These are phyloP conservation scores for Bifiguratus adelaidae DNA, from an alignment of 192 early-diverging fungal species.

Conservation along the genomic window DNA sequence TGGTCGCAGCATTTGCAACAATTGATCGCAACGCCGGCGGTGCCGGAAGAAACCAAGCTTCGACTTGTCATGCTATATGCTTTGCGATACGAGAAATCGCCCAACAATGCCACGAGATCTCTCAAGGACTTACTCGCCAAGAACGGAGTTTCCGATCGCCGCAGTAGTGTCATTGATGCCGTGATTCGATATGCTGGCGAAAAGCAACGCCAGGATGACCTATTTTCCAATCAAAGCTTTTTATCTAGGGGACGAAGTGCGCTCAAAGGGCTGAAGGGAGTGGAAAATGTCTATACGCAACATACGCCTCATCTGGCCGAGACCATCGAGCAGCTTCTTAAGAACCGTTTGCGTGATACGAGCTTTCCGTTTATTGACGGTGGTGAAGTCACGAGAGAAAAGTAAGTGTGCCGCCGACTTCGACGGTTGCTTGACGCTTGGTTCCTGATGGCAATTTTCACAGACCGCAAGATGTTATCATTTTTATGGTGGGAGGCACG, in stretches of 20 bases:
- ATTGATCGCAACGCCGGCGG: constrained; percentile 52
- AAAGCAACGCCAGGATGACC: constrained; percentile 73
- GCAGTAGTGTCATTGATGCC: constrained; percentile 59
- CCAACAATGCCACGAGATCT: constrained; percentile 56
- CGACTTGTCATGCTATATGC: constrained; percentile 80
- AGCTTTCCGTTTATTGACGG: constrained; percentile 74
- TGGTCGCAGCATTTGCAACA: constrained; percentile 46
- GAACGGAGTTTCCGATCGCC: constrained; percentile 58
- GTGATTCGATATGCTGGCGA: constrained; percentile 71
- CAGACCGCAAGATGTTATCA: constrained; percentile 89
- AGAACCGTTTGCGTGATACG: constrained; percentile 68
- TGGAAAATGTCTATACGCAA: constrained; percentile 98
- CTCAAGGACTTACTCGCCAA: constrained; percentile 67
- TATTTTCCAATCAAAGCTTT: constrained; percentile 83
- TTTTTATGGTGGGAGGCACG: constrained; percentile 93
- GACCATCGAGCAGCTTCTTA: constrained; percentile 66
- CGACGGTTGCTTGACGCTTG: background rate
- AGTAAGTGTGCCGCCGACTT: background rate
- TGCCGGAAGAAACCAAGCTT: constrained; percentile 67
- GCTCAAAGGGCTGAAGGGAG: constrained; percentile 92
- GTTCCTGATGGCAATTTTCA: background rate
- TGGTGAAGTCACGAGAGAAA: background rate
- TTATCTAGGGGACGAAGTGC: constrained; percentile 78
- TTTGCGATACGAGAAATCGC: constrained; percentile 80
- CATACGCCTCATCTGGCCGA: constrained; percentile 80